A percentile compares a stretch with the other conserved stretches of the same genome.
Evolutionary conservation across 345 rosid species (phyloP).

Genomic region (Arabidopsis thaliana): TAIR10.1 NC_003074.8:14873001-14873500

Average conservation of each 20-base stretch:
- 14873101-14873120: rapidly evolving
- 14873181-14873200: rapidly evolving
- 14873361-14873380: rapidly evolving
- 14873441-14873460: rapidly evolving
- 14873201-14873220: neutral
- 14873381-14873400: neutral
- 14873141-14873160: rapidly evolving
- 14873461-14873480: neutral
- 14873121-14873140: neutral
- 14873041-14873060: neutral
- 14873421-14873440: rapidly evolving
- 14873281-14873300: rapidly evolving
- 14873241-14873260: rapidly evolving
- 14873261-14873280: neutral
- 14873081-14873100: neutral
- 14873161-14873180: rapidly evolving
- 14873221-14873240: rapidly evolving
- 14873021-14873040: neutral
- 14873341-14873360: rapidly evolving
- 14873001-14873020: neutral
- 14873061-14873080: neutral
- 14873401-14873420: neutral
- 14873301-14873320: neutral
- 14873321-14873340: neutral
- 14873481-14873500: neutral